These are phyloP conservation scores for Pyrenophora seminiperda DNA, from an alignment of 2,329 filamentous ascomycete genomes.

Conservation along the genomic window DNA sequence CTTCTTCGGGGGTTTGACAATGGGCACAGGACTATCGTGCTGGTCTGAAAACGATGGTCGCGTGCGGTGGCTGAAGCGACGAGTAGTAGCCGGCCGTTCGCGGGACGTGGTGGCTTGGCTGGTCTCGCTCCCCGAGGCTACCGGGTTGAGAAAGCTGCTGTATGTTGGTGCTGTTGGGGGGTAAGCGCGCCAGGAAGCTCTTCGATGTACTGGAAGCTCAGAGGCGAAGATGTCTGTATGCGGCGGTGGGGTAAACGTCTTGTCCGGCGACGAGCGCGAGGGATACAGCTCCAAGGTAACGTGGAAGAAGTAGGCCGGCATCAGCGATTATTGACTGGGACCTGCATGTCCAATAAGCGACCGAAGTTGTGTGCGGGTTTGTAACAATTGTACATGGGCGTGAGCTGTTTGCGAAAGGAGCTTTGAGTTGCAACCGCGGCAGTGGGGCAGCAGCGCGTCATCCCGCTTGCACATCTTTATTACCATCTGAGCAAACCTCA, in stretches of 20 bases:
- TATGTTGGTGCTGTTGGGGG: slow-evolving; percentile 21
- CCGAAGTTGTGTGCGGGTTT: background rate
- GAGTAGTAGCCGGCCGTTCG: slow-evolving; percentile 26
- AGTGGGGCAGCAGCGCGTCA: slow-evolving; percentile 18
- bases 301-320: slow-evolving; percentile 69
- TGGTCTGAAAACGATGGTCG: slow-evolving; percentile 45
- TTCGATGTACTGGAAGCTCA: slow-evolving; percentile 51
- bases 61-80: slow-evolving; percentile 41
- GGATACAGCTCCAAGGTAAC: slow-evolving; percentile 64
- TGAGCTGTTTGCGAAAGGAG: slow-evolving; percentile 11
- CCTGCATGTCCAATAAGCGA: slow-evolving; percentile 22
- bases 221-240: slow-evolving; percentile 54
- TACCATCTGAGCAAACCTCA: no score
- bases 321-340: slow-evolving; percentile 37
- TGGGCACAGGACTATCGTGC: slow-evolving; percentile 43
- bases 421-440: slow-evolving; percentile 5
- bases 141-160: slow-evolving; percentile 21
- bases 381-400: background rate
- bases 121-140: slow-evolving; percentile 36
- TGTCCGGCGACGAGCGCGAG: slow-evolving; percentile 40
- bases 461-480: background rate
- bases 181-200: slow-evolving; percentile 45
- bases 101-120: slow-evolving; percentile 15
- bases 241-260: slow-evolving; percentile 48
- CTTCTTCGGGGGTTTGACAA: slow-evolving; percentile 45